A percentile compares a stretch with the other conserved stretches of the same genome.
These are phyloP conservation scores for Marasmius fiardii DNA, from an alignment of 1,284 basidiomycete species.

Conservation along the genomic window DNA sequence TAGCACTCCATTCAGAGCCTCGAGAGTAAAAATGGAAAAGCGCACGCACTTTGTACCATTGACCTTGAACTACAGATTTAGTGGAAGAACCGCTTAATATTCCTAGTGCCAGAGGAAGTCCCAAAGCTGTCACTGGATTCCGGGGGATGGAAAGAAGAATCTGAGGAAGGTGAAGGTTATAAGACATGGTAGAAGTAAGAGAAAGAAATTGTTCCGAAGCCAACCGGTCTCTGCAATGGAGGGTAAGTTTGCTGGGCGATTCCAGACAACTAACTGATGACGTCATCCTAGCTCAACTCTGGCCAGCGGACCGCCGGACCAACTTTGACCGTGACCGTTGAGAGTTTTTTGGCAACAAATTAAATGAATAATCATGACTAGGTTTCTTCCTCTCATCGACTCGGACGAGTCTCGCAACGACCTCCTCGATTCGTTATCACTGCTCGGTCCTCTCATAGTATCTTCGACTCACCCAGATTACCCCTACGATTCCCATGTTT, in stretches of 20 bases:
- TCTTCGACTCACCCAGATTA: slow-evolving; percentile 27
- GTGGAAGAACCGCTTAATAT: slow-evolving; percentile 50
- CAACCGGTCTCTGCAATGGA: no score
- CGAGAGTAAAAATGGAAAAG: background rate
- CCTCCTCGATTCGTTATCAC: slow-evolving; percentile 59
- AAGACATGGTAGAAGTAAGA: slow-evolving; percentile 21
- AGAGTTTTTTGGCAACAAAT: background rate
- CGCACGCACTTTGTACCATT: slow-evolving; percentile 56
- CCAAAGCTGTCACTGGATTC: slow-evolving; percentile 58
- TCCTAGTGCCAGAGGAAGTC: slow-evolving; percentile 58
- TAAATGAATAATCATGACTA: slow-evolving; percentile 38
- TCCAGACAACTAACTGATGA: no score
- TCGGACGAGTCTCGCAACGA: slow-evolving; percentile 30
- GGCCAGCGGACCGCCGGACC: no score
- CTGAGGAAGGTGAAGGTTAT: slow-evolving; percentile 33
- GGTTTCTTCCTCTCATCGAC: slow-evolving; percentile 63
- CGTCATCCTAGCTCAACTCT: no score
- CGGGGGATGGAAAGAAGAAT: slow-evolving; percentile 55
- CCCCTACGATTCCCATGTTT: slow-evolving; percentile 41
- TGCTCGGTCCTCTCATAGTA: slow-evolving; percentile 75
- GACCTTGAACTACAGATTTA: slow-evolving; percentile 41
- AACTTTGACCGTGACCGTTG: no score
- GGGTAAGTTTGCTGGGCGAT: no score
- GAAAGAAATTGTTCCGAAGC: background rate
- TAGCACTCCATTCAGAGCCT: background rate